A percentile compares a stretch with the other conserved stretches of the same genome.
Conservation (phyloP, 768 basidiomycete genomes). For the Hygrophorus russula region DNA sequence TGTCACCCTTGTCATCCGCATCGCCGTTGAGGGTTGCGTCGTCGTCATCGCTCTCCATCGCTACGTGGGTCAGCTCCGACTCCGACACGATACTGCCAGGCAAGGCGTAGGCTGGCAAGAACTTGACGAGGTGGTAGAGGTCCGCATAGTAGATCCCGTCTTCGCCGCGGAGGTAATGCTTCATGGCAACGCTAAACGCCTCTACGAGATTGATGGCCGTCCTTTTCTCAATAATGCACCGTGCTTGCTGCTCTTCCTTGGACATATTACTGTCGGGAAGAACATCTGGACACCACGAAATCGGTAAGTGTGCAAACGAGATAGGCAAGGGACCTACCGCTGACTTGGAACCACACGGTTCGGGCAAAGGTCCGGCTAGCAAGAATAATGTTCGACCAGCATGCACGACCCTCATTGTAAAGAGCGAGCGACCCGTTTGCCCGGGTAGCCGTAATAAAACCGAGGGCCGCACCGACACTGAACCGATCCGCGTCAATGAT, state of each 20-base stretch:
- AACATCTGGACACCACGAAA: slow-evolving; percentile 11
- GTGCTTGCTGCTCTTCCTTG: slow-evolving; percentile 27
- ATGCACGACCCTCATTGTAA: slow-evolving; percentile 62
- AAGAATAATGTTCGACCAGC: slow-evolving; percentile 61
- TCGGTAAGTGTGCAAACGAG: slow-evolving; percentile 6
- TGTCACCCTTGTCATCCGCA: no score
- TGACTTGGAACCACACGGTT: slow-evolving; percentile 47
- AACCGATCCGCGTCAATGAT: not conserved
- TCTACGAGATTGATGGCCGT: slow-evolving; percentile 56
- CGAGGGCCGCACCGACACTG: slow-evolving; percentile 52
- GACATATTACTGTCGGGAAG: slow-evolving; percentile 5
- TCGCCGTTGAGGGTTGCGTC: not conserved
- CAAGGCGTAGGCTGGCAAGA: slow-evolving; percentile 53
- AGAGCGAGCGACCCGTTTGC: slow-evolving; percentile 65
- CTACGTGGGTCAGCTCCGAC: slow-evolving; percentile 13
- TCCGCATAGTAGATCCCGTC: slow-evolving; percentile 41
- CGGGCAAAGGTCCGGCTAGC: slow-evolving; percentile 47
- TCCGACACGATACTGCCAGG: slow-evolving; percentile 37
- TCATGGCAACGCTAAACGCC: slow-evolving; percentile 53
- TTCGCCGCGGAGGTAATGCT: slow-evolving; percentile 61
- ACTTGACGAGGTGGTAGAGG: slow-evolving; percentile 60
- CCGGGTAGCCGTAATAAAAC: slow-evolving; percentile 64
- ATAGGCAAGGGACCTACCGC: slow-evolving; percentile 23
- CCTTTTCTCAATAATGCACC: slow-evolving; percentile 55
- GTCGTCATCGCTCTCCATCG: not conserved